Evolutionary conservation across 192 early-diverging fungal genomes (phyloP), one percentile per base, ranked within the genome.

Genomic region (Rhizophagus clarus): DNA sequence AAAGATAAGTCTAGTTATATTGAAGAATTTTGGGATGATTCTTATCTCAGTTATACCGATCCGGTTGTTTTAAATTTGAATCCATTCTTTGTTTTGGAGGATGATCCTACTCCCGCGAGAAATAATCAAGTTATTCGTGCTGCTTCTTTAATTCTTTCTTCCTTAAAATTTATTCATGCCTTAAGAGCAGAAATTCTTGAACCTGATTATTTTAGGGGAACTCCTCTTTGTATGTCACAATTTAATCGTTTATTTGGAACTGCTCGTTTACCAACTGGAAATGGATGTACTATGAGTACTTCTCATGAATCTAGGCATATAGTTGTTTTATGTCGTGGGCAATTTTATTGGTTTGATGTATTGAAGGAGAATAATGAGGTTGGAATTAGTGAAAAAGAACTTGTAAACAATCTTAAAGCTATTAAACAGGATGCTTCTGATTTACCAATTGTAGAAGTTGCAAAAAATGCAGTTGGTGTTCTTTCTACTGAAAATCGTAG

Each of bases 211-310:
- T 91, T 91, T 61, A 88, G 89, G 32, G 91, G 88, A 47, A 81
- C 72, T 4, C 91, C 92, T 4, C 85, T 92, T 26, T 92, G 92
- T 83, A 96, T 96, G 94, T 85, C 92, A 76, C 95, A 96, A 82
- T 96, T 95, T 85, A 75, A 82, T 47, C 79, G 90, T 31, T 75
- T 95, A n/a, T 96, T 96, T 88, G 94, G 93, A 11, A 90, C 93
- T 66, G 91, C 94, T 2, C 88, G 95, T 34, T 89, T 95, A 28
- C 95, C 95, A 22, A 84, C 85, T 5, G 83, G 84, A 56, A 79
- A 82, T 49, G 83, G 87, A n/a, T 88, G 87, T 70, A 82, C 61
- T 14, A 88, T 88, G 40, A 32, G 69, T 26, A 76, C 66, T 1
- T 77, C 81, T 29, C 47, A 62, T 9, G 4, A 75, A 3, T 67